Base-by-base conservation (phyloP, 73 alveolate species). In the Stentor roeselii region DNA sequence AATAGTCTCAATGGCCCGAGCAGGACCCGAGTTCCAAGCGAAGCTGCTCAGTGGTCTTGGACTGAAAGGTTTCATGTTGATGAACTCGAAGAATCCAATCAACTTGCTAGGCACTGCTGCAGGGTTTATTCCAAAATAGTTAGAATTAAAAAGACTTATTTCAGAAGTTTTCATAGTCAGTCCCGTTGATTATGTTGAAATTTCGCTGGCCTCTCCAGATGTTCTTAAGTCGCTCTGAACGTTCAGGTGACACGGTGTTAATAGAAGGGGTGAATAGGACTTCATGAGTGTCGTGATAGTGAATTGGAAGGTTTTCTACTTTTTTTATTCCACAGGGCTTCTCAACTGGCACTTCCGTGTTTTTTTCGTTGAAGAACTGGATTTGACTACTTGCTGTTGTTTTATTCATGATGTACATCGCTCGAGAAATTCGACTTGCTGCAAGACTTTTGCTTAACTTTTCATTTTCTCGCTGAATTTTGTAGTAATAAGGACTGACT, bases 21-120 rank as follows among this genome's bases (percentile, higher is more conserved):
- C 96, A 75, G 98, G 98, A 31, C 98, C 98, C 40, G 96, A 93
- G 75, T 87, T 89, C n/a, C 89, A 93, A 85, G 98, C 98, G 41
- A 86, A 91, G 82, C 75, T 93, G 32, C 89, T 93, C 34, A 78
- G 83, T 34, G 88, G 96, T 34, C 86, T 93, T 31, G 98, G 98
- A 36, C 82, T 93, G 39, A 78, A 89, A 61, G 98, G 98, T 14
- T 93, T 86, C 89, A 59, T 93, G 93, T 88, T 93, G 74, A 93
- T 91, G 90, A 95, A 93, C 82, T 82, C 94, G 35, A 91, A 91
- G 88, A 91, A 91, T 82, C 98, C 98, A n/a, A 83, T 93, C 77
- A 93, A 93, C 75, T 76, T 93, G 74, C 91, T 93, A 90, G 74
- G 78, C 27, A 84, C 96, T 60, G 98, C 96, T 3, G 78, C 82